phyloP scores from a whole-genome alignment of 139 green algal species.

The Diplosphaera chodatii region DNA sequence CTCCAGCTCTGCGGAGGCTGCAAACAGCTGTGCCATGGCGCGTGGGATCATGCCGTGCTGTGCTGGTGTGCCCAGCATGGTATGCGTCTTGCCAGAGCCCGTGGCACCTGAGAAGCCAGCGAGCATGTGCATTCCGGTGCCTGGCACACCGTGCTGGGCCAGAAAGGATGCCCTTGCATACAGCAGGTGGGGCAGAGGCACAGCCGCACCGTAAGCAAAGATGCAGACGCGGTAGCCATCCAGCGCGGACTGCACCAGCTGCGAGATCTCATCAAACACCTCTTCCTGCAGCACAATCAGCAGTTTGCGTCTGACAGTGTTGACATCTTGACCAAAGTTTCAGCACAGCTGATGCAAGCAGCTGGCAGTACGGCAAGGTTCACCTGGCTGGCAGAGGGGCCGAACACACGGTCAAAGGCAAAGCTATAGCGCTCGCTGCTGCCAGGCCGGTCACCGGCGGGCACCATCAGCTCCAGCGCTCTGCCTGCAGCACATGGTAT shows the following conservation, averaged over 20 bases:
- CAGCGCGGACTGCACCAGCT: constrained; percentile 79
- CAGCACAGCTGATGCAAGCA: too few relatives aligned
- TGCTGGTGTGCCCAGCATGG: constrained; percentile 66
- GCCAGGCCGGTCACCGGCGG: constrained; percentile 21
- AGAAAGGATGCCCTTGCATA: too few relatives aligned
- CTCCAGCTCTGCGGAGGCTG: constrained; percentile 41
- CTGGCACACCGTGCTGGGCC: too few relatives aligned
- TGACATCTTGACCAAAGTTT: too few relatives aligned
- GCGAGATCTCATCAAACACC: constrained; percentile 86
- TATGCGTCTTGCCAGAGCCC: constrained; percentile 81
- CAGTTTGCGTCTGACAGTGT: too few relatives aligned
- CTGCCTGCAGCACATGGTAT: constrained; percentile 22
- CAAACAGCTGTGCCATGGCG: constrained; percentile 73
- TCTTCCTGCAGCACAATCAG: constrained; percentile 47
- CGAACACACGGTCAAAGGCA: constrained; percentile 84
- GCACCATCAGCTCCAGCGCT: constrained; percentile 33
- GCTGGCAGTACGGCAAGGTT: too few relatives aligned
- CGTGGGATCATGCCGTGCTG: constrained; percentile 76
- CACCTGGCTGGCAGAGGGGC: constrained; percentile 46
- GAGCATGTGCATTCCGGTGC: too few relatives aligned
- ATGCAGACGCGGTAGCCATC: constrained; percentile 92
- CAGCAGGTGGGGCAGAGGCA: too few relatives aligned
- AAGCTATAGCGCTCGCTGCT: constrained; percentile 15
- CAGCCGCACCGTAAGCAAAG: constrained; percentile 78
- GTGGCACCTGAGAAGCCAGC: constrained; percentile 32